Evolutionary conservation across 306 rosid genomes (phyloP).

Genomic region (Trifolium repens): DNA sequence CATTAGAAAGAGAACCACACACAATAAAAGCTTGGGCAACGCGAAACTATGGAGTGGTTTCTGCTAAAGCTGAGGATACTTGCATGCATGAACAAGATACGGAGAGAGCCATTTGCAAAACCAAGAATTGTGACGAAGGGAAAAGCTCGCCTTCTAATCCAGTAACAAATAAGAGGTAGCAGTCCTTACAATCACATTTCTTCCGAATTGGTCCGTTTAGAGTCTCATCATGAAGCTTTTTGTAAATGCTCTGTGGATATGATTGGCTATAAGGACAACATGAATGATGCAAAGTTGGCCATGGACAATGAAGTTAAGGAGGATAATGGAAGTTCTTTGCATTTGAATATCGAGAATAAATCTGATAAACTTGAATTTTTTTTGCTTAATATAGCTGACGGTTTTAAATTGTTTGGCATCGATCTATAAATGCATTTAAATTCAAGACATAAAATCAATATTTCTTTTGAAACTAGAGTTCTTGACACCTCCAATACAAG

Average conservation of each 20-base stretch:
- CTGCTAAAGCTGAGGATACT: constrained; percentile 37
- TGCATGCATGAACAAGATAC: constrained; percentile 36
- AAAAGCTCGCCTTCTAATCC: constrained; percentile 47
- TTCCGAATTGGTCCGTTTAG: constrained; percentile 65
- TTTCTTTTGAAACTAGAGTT: constrained; percentile 29
- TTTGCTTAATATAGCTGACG: constrained; percentile 41
- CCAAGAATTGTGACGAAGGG: constrained; percentile 31
- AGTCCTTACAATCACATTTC: constrained; percentile 60
- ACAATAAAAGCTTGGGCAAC: constrained; percentile 59
- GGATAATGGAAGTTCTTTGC: constrained; percentile 47
- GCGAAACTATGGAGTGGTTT: constrained; percentile 36
- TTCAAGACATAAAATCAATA: constrained; percentile 34
- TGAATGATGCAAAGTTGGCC: constrained; percentile 33
- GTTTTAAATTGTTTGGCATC: constrained; percentile 58
- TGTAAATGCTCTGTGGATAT: constrained; percentile 44
- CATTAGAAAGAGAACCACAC: constrained; percentile 64
- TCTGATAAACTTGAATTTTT: constrained; percentile 49
- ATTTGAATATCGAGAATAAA: constrained; percentile 55
- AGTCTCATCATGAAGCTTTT: constrained; percentile 50
- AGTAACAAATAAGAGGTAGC: constrained; percentile 50
- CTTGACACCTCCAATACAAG: constrained; percentile 32
- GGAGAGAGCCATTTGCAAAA: constrained; percentile 43
- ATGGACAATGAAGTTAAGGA: constrained; percentile 44
- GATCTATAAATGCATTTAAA: constrained; percentile 42
- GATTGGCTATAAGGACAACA: constrained; percentile 43